Conservation (phyloP, 192 early-diverging fungal genomes). For the Chytriomyces sp. region DNA sequence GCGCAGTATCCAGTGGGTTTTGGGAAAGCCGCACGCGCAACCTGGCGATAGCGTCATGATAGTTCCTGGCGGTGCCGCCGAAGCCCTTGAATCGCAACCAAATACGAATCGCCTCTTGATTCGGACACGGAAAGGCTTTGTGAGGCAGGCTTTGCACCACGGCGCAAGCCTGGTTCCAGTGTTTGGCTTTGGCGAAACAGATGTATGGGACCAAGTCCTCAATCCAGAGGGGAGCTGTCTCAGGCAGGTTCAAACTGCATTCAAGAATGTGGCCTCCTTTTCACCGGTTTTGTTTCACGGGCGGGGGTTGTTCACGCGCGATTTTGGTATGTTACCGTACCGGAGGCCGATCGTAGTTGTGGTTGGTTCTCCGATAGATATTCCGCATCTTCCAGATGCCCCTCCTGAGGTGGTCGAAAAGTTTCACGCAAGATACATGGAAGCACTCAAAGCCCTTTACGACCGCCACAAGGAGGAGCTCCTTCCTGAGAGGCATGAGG, state of each 20-base stretch:
- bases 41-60: constrained; percentile 66
- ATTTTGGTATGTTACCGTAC: constrained; percentile 51
- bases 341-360: constrained; percentile 38
- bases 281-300: constrained; percentile 73
- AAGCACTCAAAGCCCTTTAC: too few species aligned
- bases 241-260: constrained; percentile 66
- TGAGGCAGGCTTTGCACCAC: constrained; percentile 82
- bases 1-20: constrained; percentile 73
- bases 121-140: constrained; percentile 74
- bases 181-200: constrained; percentile 93
- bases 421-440: constrained; percentile 11
- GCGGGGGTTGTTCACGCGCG: constrained; percentile 35
- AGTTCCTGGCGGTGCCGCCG: constrained; percentile 88
- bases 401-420: constrained; percentile 1
- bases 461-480: too few species aligned
- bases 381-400: neutral
- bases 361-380: neutral
- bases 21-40: too few species aligned
- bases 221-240: constrained; percentile 67
- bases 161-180: constrained; percentile 85
- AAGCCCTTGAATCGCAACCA: constrained; percentile 52
- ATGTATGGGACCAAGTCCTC: constrained; percentile 79
- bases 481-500: too few species aligned
- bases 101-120: constrained; percentile 42
- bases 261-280: constrained; percentile 58